A percentile compares a stretch with the other conserved stretches of the same genome.
Evolutionary conservation across 1,284 basidiomycete genomes (phyloP).

Genomic region (Naganishia sp.): DNA sequence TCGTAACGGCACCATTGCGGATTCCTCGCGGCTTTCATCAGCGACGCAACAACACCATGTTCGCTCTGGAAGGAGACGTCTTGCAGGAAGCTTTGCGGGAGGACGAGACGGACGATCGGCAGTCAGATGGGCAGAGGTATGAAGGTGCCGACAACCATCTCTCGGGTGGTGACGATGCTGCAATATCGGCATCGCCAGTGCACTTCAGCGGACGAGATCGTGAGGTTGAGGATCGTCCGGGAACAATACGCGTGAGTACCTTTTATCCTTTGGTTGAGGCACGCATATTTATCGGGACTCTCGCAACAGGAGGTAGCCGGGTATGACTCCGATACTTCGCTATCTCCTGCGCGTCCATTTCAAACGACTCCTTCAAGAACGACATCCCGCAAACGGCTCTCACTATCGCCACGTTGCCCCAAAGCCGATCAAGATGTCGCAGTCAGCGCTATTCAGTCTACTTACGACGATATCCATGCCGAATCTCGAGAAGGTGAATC

Average conservation of each 20-base stretch:
- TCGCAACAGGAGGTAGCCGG: no score
- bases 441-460: not conserved
- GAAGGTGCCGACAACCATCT: not conserved
- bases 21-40: not conserved
- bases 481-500: not conserved
- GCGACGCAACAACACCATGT: constrained; percentile 1
- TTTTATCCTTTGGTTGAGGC: no score
- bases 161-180: no score
- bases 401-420: not conserved
- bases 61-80: constrained; percentile 20
- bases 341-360: no score
- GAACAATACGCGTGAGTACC: constrained; percentile 2
- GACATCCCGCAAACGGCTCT: not conserved
- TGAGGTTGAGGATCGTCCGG: not conserved
- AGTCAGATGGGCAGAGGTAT: not conserved
- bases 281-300: no score
- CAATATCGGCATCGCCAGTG: no score
- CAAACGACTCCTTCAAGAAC: not conserved
- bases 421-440: not conserved
- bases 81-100: constrained; percentile 12
- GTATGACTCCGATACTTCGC: no score
- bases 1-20: not conserved
- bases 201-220: no score
- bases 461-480: not conserved
- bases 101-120: not conserved